These are phyloP conservation scores for Gynochthodes officinalis DNA, from an alignment of 257 asterid genomes.

Conservation along the genomic window DNA sequence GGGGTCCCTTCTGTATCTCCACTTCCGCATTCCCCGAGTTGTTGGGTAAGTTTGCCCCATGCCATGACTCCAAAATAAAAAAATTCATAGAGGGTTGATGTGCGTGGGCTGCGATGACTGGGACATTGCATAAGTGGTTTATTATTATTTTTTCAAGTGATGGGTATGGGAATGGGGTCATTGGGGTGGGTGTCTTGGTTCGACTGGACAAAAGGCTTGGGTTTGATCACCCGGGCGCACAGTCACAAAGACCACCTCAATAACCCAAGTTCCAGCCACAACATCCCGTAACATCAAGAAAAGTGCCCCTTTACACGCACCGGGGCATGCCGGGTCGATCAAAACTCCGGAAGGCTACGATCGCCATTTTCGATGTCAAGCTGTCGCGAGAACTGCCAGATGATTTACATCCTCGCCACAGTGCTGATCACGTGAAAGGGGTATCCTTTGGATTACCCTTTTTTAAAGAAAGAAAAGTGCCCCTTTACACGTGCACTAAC, in stretches of 20 bases:
- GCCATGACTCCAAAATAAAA: constrained; percentile 4
- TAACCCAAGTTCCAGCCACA: constrained; percentile 1
- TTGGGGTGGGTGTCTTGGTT: too few relatives aligned
- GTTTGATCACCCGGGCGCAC: constrained; percentile 12
- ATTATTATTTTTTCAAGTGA: background rate
- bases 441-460: too few relatives aligned
- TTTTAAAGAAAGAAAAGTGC: too few relatives aligned
- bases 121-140: background rate
- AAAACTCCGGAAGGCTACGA: too few relatives aligned
- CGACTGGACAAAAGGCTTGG: background rate
- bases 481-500: constrained; percentile 14
- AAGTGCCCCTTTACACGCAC: constrained; percentile 8
- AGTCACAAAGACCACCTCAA: background rate
- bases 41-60: background rate
- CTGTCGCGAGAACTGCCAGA: too few relatives aligned
- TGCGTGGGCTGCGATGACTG: constrained; percentile 16
- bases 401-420: too few relatives aligned
- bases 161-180: too few relatives aligned
- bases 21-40: background rate
- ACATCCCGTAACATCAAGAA: background rate
- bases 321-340: too few relatives aligned
- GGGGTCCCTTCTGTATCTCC: background rate
- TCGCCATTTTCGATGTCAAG: too few relatives aligned
- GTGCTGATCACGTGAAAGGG: too few relatives aligned
- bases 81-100: too few relatives aligned